Evolutionary conservation across 2,329 filamentous ascomycete species (phyloP).

Genomic region (Alternaria infectoria): DNA sequence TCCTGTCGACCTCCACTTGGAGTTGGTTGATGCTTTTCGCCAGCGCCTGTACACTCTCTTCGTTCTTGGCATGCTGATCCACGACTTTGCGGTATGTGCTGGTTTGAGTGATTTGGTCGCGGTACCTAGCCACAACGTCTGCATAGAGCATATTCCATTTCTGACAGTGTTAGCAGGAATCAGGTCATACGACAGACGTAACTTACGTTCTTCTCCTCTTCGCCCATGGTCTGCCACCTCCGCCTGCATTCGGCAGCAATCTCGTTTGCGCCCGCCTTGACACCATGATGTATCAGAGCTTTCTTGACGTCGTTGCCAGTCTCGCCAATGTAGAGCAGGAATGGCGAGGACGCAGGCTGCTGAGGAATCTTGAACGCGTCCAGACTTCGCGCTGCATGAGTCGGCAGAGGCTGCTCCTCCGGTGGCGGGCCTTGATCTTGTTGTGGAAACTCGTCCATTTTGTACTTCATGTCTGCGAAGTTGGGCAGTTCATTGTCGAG

Average conservation of each 20-base stretch:
- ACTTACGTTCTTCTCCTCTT: conserved; percentile 47
- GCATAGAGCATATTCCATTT: conserved; percentile 52
- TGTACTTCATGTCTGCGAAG: conserved; percentile 47
- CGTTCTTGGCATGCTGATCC: conserved; percentile 47
- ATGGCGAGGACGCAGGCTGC: conserved; percentile 49
- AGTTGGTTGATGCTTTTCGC: conserved; percentile 50
- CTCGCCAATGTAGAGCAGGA: conserved; percentile 50
- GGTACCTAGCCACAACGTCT: conserved; percentile 48
- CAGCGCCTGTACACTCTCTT: conserved; percentile 49
- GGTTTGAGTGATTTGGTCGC: conserved; percentile 47
- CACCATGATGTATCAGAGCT: conserved; percentile 41
- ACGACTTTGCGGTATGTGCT: conserved; percentile 45
- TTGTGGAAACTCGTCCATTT: conserved; percentile 39
- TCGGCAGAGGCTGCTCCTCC: conserved; percentile 17
- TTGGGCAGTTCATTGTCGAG: conserved; percentile 48
- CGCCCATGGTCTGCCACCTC: conserved; percentile 48
- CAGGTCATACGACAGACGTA: background rate
- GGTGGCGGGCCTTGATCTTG: conserved; percentile 26
- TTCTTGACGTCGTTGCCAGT: conserved; percentile 49
- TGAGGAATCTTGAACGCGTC: conserved; percentile 46
- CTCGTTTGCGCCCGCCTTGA: conserved; percentile 49
- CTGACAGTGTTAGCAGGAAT: conserved; percentile 27
- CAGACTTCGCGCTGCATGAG: conserved; percentile 29
- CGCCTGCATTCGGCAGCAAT: conserved; percentile 50
- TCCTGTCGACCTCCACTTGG: conserved; percentile 48